phyloP scores from a whole-genome alignment of 2,329 filamentous ascomycete genomes.

The Nemania abortiva region DNA sequence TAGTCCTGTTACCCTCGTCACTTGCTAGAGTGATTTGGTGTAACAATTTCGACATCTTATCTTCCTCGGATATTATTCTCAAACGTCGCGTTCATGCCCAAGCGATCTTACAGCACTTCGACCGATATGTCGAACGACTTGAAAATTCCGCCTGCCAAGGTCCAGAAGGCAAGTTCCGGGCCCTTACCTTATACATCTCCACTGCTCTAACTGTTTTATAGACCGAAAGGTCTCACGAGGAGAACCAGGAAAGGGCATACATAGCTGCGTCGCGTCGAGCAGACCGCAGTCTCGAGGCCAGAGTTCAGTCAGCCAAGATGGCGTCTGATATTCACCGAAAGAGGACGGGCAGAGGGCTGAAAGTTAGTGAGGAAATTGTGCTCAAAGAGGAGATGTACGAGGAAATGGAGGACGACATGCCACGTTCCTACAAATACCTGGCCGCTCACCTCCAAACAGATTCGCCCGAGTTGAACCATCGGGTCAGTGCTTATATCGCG shows the following conservation, averaged over 20 bases:
- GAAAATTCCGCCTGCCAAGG: conserved; percentile 53
- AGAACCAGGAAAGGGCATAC: conserved; percentile 89
- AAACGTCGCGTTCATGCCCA: conserved; percentile 52
- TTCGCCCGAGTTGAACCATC: conserved; percentile 71
- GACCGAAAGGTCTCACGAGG: conserved; percentile 81
- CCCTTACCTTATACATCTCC: background rate
- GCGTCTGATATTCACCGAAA: conserved; percentile 93
- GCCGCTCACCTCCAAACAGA: conserved; percentile 71
- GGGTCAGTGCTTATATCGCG: conserved; percentile 64
- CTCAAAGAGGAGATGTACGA: conserved; percentile 96
- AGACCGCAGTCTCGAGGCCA: conserved; percentile 87
- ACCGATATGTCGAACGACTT: conserved; percentile 48
- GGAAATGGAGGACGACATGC: conserved; percentile 87
- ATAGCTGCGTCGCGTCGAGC: conserved; percentile 90
- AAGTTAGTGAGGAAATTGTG: conserved; percentile 87
- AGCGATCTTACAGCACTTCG: conserved; percentile 53
- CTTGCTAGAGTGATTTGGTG: conserved; percentile 20
- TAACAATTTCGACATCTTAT: background rate
- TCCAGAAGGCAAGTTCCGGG: conserved; percentile 49
- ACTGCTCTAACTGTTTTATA: conserved; percentile 52
- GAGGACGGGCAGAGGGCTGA: conserved; percentile 83
- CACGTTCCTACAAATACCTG: conserved; percentile 73
- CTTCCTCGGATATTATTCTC: background rate
- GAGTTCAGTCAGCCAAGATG: conserved; percentile 86
- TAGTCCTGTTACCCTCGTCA: conserved; percentile 11